Conservation (phyloP, 176 grass and related monocot species). For the Eragrostis curvula region DNA sequence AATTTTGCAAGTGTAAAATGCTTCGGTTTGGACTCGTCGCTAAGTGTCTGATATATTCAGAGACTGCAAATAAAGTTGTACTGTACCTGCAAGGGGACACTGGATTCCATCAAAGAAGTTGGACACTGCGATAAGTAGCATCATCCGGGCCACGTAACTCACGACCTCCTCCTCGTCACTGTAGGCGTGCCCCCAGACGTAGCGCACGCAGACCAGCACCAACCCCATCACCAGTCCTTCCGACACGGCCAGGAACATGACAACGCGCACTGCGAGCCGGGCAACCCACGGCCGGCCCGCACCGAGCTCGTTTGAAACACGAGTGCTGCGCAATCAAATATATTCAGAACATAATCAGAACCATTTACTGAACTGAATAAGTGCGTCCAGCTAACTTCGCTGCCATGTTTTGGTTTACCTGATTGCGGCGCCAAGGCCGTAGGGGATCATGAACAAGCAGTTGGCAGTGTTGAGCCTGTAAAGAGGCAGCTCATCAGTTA, state of each 20-base stretch:
- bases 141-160: conserved; percentile 54
- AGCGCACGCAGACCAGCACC: conserved; percentile 44
- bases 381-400: not conserved
- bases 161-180: conserved; percentile 78
- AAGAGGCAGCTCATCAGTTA: not conserved
- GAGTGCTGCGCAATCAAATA: not conserved
- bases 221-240: conserved; percentile 50
- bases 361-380: not conserved
- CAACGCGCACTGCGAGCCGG: conserved; percentile 45
- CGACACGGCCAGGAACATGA: conserved; percentile 50
- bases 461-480: conserved; percentile 44
- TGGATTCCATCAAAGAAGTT: conserved; percentile 52
- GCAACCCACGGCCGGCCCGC: conserved; percentile 32
- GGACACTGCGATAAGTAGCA: conserved; percentile 57
- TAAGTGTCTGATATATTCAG: not conserved
- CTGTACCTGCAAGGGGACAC: conserved; percentile 47
- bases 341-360: not conserved
- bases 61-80: not conserved
- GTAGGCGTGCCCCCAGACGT: conserved; percentile 72
- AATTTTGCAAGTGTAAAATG: not conserved
- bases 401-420: conserved; percentile 15
- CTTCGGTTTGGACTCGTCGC: too few species aligned
- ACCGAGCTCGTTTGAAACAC: conserved; percentile 24
- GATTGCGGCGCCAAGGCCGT: conserved; percentile 33
- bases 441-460: conserved; percentile 50